Base-by-base conservation (phyloP, 106 monocot species). In the Posidonia australis region DNA sequence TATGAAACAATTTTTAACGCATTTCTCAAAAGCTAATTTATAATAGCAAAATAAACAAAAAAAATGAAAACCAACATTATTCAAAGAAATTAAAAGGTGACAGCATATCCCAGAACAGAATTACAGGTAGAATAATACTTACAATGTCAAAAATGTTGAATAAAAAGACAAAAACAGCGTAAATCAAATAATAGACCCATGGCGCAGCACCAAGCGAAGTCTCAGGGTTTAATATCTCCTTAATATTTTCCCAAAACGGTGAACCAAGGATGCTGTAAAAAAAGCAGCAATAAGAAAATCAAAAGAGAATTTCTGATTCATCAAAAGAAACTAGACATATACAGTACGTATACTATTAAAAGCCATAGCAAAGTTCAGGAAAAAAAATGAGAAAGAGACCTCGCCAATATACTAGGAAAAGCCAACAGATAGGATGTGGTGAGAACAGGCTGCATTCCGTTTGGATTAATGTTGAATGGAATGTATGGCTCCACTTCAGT, bases 91-190 rank as follows among this genome's bases (percentile, higher is more conserved):
- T 36, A 7, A 36, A 36, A 4, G 7, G 36, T 7, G 7, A 36
- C 36, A 36, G 7, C 36, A 36, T 36, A 36, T 36, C 36, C 36
- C 36, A 36, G 5, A 36, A 36, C 7, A 36, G 36, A 7, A 2
- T 36, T 22, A 25, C 14, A 9, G 18, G 1, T 9, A 19, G 13
- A 54, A 56, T 23, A 22, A 32, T 55, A 87, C 90, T 98, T 87
- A 98, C 98, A 72, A 99, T 99, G 71, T 99, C 98, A 77, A 91
- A 99, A 71, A 99, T 99, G 73, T 99, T 99, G 85, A 99, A 91
- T 45, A 91, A 49, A 72, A 99, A 99, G 65, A 99, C 88, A 43
- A 77, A 78, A 60, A 91, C 71, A 5, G 83, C 98, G 76, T 91
- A 99, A 63, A 85, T 81, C 29, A 58, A 44, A 73, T 99, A 99